Evolutionary conservation across 208 protist species (phyloP).

Genomic region (Wallacemonas sp.): DNA sequence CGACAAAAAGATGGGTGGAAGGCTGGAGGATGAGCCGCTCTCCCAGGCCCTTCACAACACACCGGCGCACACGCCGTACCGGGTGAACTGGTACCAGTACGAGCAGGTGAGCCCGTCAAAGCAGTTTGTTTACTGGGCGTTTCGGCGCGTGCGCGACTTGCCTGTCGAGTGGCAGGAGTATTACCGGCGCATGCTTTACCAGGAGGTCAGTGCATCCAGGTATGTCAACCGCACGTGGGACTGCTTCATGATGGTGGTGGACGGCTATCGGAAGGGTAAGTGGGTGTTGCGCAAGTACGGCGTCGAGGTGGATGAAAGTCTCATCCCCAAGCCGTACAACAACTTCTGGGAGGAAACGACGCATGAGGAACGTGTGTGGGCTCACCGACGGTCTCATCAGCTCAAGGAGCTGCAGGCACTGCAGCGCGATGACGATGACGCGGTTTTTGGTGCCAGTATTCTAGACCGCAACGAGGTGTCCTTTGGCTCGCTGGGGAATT

Average conservation of each 20-base stretch:
- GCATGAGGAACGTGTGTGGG: constrained; percentile 88
- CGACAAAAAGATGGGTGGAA: background rate
- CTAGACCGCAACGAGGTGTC: constrained; percentile 76
- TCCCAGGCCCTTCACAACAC: constrained; percentile 61
- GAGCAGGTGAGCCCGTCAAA: constrained; percentile 66
- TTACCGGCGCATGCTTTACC: constrained; percentile 84
- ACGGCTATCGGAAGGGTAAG: constrained; percentile 84
- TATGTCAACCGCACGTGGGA: constrained; percentile 90
- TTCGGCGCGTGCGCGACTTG: constrained; percentile 67
- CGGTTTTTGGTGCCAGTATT: constrained; percentile 70
- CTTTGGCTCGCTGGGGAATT: constrained; percentile 60
- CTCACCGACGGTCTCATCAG: constrained; percentile 80
- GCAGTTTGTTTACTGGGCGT: constrained; percentile 84
- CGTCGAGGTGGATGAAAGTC: constrained; percentile 62
- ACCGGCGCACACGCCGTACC: constrained; percentile 48
- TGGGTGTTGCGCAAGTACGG: constrained; percentile 87
- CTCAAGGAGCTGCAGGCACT: constrained; percentile 87
- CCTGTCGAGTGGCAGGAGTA: constrained; percentile 84
- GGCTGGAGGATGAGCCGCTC: constrained; percentile 42
- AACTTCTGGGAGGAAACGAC: constrained; percentile 92
- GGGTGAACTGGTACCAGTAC: constrained; percentile 79
- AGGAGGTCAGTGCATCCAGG: constrained; percentile 68
- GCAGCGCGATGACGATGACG: constrained; percentile 76
- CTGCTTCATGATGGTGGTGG: constrained; percentile 90
- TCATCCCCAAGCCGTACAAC: constrained; percentile 86